Evolutionary conservation across 495 filamentous ascomycete species (phyloP).

Genomic region (Penicillium subrubescens): DNA sequence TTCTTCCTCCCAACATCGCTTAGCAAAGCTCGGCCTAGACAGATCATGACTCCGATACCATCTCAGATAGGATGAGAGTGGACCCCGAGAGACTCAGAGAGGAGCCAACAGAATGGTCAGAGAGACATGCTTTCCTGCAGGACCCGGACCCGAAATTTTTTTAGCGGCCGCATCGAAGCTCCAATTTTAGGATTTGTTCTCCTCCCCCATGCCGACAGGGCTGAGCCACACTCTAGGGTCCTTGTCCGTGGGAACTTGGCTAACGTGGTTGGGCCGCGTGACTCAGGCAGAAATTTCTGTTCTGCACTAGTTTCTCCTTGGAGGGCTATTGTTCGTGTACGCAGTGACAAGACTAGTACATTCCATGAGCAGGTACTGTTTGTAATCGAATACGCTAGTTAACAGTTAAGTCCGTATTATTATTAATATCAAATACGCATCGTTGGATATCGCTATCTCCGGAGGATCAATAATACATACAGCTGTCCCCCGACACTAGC

Average conservation of each 20-base stretch:
- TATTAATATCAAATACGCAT: background rate
- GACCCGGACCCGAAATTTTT: background rate
- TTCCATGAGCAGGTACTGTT: background rate
- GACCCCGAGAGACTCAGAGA: background rate
- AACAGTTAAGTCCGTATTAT: too few species aligned
- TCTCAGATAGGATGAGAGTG: background rate
- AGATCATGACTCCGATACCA: constrained; percentile 3
- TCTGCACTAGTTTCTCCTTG: background rate
- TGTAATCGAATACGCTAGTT: background rate
- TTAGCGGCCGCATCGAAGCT: constrained; percentile 13
- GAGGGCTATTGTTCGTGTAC: background rate
- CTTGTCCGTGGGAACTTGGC: background rate
- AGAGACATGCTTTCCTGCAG: background rate
- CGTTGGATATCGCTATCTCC: background rate
- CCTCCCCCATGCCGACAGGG: constrained; percentile 16
- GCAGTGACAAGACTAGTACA: background rate
- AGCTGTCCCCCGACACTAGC: constrained; percentile 2
- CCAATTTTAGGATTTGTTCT: constrained; percentile 19
- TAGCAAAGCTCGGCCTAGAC: background rate
- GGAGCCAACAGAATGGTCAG: background rate
- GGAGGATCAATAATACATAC: background rate
- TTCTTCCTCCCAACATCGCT: background rate
- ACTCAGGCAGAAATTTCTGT: constrained; percentile 4
- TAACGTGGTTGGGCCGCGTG: constrained; percentile 11
- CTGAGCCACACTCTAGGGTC: constrained; percentile 29